A percentile compares a stretch with the other conserved stretches of the same genome.
phyloP scores from a whole-genome alignment of 345 rosid species.

The Populus pruinosa region DNA sequence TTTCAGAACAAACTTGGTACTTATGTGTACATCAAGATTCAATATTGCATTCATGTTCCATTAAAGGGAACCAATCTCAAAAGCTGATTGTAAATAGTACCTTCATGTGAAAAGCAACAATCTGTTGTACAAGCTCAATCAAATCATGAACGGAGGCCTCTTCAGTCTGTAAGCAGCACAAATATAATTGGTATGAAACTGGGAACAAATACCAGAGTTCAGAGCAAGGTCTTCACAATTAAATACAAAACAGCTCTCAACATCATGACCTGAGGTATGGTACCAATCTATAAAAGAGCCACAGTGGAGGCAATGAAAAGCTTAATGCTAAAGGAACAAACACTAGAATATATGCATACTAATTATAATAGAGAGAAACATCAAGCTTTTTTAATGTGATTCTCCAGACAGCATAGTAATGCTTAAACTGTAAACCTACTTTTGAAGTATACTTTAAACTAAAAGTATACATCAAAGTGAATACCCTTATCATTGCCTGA shows the following conservation, averaged over 20 bases:
- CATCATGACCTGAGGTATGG: neutral
- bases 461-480: neutral
- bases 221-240: neutral
- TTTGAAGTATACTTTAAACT: neutral
- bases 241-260: neutral
- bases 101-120: constrained; percentile 97
- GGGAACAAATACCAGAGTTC: neutral
- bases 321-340: neutral
- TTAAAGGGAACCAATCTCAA: neutral
- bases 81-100: constrained; percentile 25
- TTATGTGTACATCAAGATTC: neutral
- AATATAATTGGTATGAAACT: constrained; percentile 6
- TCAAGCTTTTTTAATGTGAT: neutral
- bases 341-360: neutral
- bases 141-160: constrained; percentile 62
- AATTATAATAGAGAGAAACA: neutral
- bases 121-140: constrained; percentile 78
- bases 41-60: neutral
- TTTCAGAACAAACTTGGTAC: neutral
- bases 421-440: neutral
- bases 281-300: neutral
- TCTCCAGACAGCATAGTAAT: neutral
- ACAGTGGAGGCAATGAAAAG: neutral
- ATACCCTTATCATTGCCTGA: neutral
- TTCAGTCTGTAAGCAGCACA: constrained; percentile 47